Evolutionary conservation across 805 yeast genomes (phyloP).

Genomic region (Tetrapisispora nanseiensis): DNA sequence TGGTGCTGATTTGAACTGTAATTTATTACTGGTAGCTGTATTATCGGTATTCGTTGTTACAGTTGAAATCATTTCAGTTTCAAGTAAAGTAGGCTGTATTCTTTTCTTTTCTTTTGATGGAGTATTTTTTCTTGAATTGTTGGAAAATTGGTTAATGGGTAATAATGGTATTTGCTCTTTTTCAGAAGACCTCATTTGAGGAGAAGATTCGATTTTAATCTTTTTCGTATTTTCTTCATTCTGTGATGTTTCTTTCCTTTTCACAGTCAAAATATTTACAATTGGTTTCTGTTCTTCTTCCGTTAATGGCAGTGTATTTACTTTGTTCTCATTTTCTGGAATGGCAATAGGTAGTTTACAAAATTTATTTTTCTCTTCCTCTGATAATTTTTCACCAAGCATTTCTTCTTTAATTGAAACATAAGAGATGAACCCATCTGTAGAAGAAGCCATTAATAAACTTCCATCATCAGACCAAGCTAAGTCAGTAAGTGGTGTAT

Average conservation of each 20-base stretch:
- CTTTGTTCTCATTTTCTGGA: neutral
- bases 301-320: neutral
- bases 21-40: neutral
- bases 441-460: slow-evolving; percentile 62
- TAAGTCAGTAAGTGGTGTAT: slow-evolving; percentile 79
- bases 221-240: neutral
- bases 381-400: slow-evolving; percentile 41
- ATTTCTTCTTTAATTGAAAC: slow-evolving; percentile 37
- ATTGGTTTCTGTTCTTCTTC: slow-evolving; percentile 5
- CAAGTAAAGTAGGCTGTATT: slow-evolving; percentile 15
- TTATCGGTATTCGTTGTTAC: neutral
- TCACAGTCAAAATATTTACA: slow-evolving; percentile 17
- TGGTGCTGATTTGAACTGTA: neutral
- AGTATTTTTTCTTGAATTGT: neutral
- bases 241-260: slow-evolving; percentile 5
- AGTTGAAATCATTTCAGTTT: neutral
- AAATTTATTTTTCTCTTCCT: slow-evolving; percentile 4
- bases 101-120: slow-evolving; percentile 12
- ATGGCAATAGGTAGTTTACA: neutral
- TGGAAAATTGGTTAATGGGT: neutral
- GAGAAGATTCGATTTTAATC: neutral
- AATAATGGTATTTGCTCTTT: neutral
- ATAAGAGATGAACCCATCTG: slow-evolving; percentile 86
- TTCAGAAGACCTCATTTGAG: neutral
- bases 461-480: slow-evolving; percentile 77